Evolutionary conservation across 768 basidiomycete genomes (phyloP), one percentile per base, ranked within the genome.

Genomic region (Tulasnella sp.): DNA sequence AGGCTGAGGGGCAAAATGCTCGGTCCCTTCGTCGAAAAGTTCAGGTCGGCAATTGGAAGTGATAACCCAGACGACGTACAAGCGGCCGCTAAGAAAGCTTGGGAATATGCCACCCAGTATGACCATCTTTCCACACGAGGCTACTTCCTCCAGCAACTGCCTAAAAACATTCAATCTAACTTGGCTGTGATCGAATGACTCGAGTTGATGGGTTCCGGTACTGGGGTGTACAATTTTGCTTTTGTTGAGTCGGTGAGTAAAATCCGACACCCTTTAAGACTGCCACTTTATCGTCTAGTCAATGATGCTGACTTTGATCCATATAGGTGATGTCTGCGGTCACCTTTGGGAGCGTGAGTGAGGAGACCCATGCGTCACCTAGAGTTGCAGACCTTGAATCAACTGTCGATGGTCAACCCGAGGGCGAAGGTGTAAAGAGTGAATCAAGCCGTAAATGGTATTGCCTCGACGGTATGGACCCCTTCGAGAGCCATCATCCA

Each of bases 191-290:
- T 60, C 15, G 45, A 54, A 17, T 54, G 50, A 13, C 21, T 60
- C 4, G 58, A 60, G 30, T 24, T 29, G 10, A n/a, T 60, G 17
- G 32, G 55, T 19, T 23, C 26, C 23, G 58, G 51, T 4, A 55
- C 50, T 26, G 49, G 30, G 10, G 27, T 59, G 24, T 59, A 55
- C 29, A 49, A 59, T 34, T 13, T 10, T 8, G 58, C 58, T 5
- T 34, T 60, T 9, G 17, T 34, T 21, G 58, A 60, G 26, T 56
- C 34, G 51, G n/a, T 60, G 53, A 17, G 58, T 43, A n/a, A n/a
- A n/a, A n/a, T n/a, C n/a, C n/a, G n/a, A n/a, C n/a, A n/a, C n/a
- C n/a, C n/a, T n/a, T n/a, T n/a, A n/a, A n/a, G n/a, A 21, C 13
- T 32, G 58, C 50, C 15, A 13, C 21, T 27, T 60, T 58, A n/a